Conservation (phyloP, 2,329 filamentous ascomycete species). For the Botrytis galanthina region DNA sequence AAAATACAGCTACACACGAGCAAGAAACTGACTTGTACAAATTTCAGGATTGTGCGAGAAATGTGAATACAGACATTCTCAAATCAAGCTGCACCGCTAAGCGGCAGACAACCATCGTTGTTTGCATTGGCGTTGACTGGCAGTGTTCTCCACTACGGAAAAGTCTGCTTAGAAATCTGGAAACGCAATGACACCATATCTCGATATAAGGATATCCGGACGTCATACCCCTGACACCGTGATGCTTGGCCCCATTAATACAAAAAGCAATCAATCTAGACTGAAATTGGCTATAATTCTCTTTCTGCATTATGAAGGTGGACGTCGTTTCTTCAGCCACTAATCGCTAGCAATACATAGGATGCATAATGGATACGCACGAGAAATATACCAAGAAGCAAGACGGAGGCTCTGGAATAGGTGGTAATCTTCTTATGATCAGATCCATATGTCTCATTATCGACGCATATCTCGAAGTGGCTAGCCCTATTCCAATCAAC, state of each 20-base stretch:
- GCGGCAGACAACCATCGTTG: background rate
- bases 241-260: background rate
- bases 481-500: no score
- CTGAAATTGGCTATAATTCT: no score
- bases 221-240: background rate
- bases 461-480: no score
- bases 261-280: no score
- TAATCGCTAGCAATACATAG: no score
- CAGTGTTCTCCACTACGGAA: background rate
- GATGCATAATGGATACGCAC: no score
- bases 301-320: no score
- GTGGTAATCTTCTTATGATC: no score
- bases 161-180: background rate
- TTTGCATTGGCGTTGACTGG: background rate
- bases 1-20: background rate
- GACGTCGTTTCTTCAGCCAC: no score
- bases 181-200: background rate
- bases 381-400: no score
- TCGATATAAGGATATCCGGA: background rate
- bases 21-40: background rate
- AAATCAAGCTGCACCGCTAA: background rate
- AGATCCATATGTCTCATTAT: no score
- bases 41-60: background rate
- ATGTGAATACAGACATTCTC: background rate
- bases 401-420: no score